Conservation (phyloP, 1,139 yeast genomes). For the Scheffersomyces quercinus region DNA sequence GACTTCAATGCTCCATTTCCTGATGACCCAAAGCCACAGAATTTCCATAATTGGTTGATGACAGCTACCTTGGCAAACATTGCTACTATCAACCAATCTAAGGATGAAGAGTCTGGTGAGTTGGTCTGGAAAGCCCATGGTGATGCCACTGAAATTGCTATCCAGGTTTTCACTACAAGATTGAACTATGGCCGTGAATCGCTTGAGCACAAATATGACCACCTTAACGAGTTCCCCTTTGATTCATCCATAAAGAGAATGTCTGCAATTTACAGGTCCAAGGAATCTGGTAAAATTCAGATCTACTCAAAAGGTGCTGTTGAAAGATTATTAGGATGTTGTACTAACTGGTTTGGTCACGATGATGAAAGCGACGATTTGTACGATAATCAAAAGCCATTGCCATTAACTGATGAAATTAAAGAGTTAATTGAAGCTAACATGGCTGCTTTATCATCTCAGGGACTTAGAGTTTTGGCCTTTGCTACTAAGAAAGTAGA, state of each 20-base stretch:
- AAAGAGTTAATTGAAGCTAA: conserved; percentile 49
- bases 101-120: conserved; percentile 39
- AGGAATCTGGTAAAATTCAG: conserved; percentile 26
- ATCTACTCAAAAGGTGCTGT: conserved; percentile 79
- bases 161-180: conserved; percentile 69
- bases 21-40: conserved; percentile 18
- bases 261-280: conserved; percentile 57
- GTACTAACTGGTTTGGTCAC: conserved; percentile 54
- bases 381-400: conserved; percentile 20
- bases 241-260: conserved; percentile 77
- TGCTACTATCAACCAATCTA: conserved; percentile 51
- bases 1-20: conserved; percentile 27
- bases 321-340: conserved; percentile 63
- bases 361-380: conserved; percentile 17
- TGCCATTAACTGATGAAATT: conserved; percentile 43
- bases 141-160: conserved; percentile 84
- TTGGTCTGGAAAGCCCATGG: conserved; percentile 73
- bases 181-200: conserved; percentile 48
- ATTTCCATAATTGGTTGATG: conserved; percentile 50
- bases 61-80: conserved; percentile 75
- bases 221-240: conserved; percentile 70
- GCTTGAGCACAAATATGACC: conserved; percentile 40
- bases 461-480: conserved; percentile 76
- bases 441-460: conserved; percentile 62
- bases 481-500: conserved; percentile 50